A percentile compares a stretch with the other conserved stretches of the same genome.
These are phyloP conservation scores for Castanea crenata DNA, from an alignment of 306 rosid genomes.

Conservation along the genomic window DNA sequence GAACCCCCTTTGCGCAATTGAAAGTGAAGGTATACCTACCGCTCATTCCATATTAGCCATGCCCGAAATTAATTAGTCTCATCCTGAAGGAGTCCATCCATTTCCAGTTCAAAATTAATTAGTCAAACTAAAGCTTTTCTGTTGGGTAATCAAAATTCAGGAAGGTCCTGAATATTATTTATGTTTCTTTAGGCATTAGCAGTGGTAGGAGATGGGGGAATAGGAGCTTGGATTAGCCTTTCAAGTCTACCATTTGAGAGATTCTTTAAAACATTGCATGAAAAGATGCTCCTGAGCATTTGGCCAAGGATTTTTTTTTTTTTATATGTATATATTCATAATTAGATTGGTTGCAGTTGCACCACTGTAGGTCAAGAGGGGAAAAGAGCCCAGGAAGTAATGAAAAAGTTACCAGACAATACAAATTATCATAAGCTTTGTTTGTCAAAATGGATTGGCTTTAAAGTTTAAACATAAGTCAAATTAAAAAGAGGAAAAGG, in stretches of 20 bases:
- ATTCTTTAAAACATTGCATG: not conserved
- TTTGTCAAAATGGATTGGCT: not conserved
- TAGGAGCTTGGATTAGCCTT: not conserved
- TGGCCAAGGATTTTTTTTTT: not conserved
- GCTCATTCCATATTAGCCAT: not conserved
- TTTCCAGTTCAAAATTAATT: not conserved
- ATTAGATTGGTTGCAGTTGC: not conserved
- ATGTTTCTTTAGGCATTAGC: not conserved
- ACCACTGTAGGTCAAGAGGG: too few species aligned
- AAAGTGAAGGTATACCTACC: not conserved
- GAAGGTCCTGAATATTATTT: not conserved
- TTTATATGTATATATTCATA: not conserved
- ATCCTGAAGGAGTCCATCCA: not conserved
- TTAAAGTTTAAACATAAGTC: not conserved
- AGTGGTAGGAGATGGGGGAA: not conserved
- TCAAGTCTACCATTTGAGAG: not conserved
- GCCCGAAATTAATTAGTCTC: not conserved
- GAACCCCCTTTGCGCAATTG: not conserved
- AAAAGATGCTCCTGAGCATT: not conserved
- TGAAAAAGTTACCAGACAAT: not conserved
- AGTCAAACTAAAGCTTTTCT: not conserved
- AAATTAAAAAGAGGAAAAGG: not conserved
- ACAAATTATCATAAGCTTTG: not conserved
- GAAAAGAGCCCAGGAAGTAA: not conserved
- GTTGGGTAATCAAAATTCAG: not conserved